Evolutionary conservation across 805 yeast genomes (phyloP).

Genomic region (Cyberlindnera maritima): DNA sequence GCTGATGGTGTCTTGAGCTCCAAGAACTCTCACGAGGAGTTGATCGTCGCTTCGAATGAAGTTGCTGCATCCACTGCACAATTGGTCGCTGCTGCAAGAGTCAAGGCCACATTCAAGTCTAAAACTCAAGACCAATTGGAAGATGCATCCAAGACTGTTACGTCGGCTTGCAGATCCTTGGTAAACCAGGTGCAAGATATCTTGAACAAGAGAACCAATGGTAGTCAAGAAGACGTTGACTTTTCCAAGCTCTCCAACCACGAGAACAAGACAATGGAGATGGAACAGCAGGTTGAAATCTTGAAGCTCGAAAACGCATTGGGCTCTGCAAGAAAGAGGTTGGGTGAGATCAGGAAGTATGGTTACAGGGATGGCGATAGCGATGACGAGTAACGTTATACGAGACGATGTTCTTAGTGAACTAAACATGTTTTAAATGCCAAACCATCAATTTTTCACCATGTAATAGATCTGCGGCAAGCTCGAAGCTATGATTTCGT

Average conservation of each 20-base stretch:
- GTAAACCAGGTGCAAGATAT: constrained; percentile 69
- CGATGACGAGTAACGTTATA: constrained; percentile 50
- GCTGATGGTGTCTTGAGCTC: constrained; percentile 78
- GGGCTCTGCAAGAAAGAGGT: constrained; percentile 67
- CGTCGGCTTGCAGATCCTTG: constrained; percentile 70
- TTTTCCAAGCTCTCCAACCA: constrained; percentile 66
- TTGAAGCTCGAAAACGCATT: constrained; percentile 77
- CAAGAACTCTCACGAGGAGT: constrained; percentile 70
- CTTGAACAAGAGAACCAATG: constrained; percentile 34
- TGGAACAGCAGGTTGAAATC: constrained; percentile 93
- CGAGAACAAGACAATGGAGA: constrained; percentile 80
- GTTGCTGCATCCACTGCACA: constrained; percentile 93
- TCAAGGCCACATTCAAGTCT: constrained; percentile 74
- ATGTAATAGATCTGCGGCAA: not conserved
- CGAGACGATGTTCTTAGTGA: too few species aligned
- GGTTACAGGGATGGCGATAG: constrained; percentile 66
- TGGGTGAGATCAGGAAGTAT: constrained; percentile 80
- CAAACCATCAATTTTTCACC: too few species aligned
- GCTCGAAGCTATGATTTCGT: too few species aligned
- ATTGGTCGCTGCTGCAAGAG: constrained; percentile 87
- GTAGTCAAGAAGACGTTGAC: constrained; percentile 48
- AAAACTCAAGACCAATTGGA: constrained; percentile 75
- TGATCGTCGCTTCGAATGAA: constrained; percentile 87
- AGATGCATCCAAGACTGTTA: constrained; percentile 62
- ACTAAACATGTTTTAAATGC: too few species aligned